Percentiles rank a stretch among this genome's conserved stretches.
These are phyloP conservation scores for Lobosporangium transversale DNA, from an alignment of 192 early-diverging fungal genomes.

Conservation along the genomic window DNA sequence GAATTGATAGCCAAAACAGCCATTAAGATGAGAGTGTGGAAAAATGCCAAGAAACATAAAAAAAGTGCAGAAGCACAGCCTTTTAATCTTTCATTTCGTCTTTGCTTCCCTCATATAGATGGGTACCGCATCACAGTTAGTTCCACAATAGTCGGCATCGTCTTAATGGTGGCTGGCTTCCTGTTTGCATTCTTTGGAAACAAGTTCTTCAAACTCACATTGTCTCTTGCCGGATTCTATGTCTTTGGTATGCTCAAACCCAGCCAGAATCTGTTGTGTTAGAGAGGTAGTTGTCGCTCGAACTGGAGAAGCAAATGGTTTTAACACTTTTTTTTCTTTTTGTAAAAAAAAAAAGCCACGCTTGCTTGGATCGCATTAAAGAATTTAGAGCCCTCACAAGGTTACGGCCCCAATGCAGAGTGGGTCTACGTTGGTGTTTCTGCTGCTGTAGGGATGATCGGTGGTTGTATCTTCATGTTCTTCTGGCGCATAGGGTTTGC, in stretches of 20 bases:
- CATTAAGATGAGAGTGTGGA: no score
- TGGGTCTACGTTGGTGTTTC: conserved; percentile 66
- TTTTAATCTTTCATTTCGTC: no score
- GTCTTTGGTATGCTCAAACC: conserved; percentile 62
- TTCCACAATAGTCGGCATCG: conserved; percentile 62
- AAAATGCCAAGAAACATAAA: no score
- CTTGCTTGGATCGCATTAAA: conserved; percentile 58
- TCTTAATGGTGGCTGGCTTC: conserved; percentile 71
- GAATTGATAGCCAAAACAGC: no score
- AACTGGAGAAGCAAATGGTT: no score
- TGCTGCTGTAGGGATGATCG: conserved; percentile 68
- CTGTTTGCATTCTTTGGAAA: conserved; percentile 77
- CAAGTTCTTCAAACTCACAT: conserved; percentile 70
- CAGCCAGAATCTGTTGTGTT: no score
- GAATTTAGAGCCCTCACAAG: conserved; percentile 52
- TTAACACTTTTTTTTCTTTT: no score
- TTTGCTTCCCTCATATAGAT: no score
- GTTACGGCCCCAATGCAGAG: conserved; percentile 43
- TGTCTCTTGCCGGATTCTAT: conserved; percentile 84
- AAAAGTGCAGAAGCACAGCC: no score
- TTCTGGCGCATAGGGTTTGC: conserved; percentile 76
- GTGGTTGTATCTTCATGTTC: conserved; percentile 69
- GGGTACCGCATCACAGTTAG: conserved; percentile 44
- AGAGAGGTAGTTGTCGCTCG: no score
- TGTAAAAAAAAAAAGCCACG: no score